A percentile compares a stretch with the other conserved stretches of the same genome.
Evolutionary conservation across 2,329 filamentous ascomycete species (phyloP).

Genomic region (Paracorniculantispora psalliotae): DNA sequence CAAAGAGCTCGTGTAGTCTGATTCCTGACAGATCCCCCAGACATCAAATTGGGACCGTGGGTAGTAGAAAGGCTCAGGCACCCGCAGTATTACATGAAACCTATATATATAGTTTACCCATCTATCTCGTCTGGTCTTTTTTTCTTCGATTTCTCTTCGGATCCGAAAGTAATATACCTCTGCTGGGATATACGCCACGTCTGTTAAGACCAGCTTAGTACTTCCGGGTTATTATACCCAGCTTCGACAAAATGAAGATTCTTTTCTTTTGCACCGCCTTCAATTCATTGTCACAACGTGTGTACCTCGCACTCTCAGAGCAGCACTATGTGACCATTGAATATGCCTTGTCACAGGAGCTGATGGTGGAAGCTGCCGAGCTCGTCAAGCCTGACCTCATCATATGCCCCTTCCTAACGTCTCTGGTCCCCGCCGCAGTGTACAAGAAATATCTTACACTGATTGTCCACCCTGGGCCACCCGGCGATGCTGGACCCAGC

Average conservation of each 20-base stretch:
- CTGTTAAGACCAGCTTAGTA: not conserved
- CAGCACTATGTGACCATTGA: conserved; percentile 35
- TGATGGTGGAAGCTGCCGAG: conserved; percentile 34
- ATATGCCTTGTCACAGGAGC: conserved; percentile 29
- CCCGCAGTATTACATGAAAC: not conserved
- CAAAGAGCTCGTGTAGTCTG: not conserved
- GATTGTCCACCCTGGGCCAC: conserved; percentile 37
- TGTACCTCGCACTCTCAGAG: conserved; percentile 31
- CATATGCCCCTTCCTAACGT: conserved; percentile 38
- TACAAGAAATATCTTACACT: conserved; percentile 34
- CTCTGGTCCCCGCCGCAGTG: conserved; percentile 31
- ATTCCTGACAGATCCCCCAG: not conserved
- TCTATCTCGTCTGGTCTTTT: not conserved
- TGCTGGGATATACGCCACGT: not conserved
- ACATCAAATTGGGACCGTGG: not conserved
- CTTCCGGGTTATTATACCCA: not conserved
- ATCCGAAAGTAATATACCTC: not conserved
- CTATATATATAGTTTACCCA: not conserved
- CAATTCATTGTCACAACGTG: conserved; percentile 37
- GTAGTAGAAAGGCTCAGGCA: not conserved
- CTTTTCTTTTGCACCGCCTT: conserved; percentile 42
- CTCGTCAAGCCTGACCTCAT: conserved; percentile 34
- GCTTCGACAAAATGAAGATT: conserved; percentile 29
- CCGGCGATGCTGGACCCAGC: conserved; percentile 37
- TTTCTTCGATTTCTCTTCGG: not conserved